phyloP scores from a whole-genome alignment of 2,329 filamentous ascomycete genomes.

The Blastomyces gilchristii region DNA sequence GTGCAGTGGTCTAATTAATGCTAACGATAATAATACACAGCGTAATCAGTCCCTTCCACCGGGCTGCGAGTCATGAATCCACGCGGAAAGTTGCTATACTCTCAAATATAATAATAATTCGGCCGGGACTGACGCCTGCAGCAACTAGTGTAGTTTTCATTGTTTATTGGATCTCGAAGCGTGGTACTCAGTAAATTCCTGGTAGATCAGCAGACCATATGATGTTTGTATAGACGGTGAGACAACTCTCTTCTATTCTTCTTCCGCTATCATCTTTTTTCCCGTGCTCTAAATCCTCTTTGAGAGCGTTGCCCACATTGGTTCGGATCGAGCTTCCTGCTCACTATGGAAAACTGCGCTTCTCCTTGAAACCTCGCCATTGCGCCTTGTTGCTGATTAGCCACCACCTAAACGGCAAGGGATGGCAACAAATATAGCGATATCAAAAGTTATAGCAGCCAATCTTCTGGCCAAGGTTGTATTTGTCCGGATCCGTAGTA shows the following conservation, averaged over 20 bases:
- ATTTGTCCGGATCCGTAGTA: neutral
- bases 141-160: neutral
- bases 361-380: neutral
- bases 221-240: slow-evolving; percentile 1
- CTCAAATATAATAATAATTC: neutral
- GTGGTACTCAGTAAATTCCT: no score
- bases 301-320: neutral
- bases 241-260: neutral
- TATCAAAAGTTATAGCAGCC: neutral
- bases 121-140: neutral
- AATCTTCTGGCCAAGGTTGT: neutral
- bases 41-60: neutral
- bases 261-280: neutral
- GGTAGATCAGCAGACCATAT: neutral
- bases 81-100: neutral
- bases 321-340: neutral
- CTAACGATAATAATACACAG: neutral
- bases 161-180: no score
- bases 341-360: neutral
- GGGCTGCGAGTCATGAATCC: neutral
- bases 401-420: neutral
- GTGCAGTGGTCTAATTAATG: neutral
- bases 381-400: neutral
- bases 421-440: neutral
- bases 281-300: neutral